Evolutionary conservation across 2,329 filamentous ascomycete species (phyloP).

Genomic region (Corniculantispora saksenae): DNA sequence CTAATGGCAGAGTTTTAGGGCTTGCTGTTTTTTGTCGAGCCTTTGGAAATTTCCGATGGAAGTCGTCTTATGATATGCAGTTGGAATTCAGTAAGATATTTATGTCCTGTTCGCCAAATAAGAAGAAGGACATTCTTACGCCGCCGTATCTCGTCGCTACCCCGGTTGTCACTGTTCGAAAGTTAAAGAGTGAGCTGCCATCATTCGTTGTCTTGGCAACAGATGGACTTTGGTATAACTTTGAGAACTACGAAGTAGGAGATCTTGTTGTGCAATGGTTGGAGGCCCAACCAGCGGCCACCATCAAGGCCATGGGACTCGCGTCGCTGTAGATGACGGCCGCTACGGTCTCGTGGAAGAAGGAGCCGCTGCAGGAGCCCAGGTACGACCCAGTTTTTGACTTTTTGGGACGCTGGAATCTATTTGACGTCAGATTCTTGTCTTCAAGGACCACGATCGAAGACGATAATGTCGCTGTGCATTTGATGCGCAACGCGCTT

Average conservation of each 20-base stretch:
- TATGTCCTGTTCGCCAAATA: too few species aligned
- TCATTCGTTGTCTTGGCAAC: conserved; percentile 97
- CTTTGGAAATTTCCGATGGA: conserved; percentile 90
- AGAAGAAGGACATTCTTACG: conserved; percentile 90
- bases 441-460: conserved; percentile 83
- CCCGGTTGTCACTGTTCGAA: conserved; percentile 89
- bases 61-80: too few species aligned
- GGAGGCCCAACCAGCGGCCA: too few species aligned
- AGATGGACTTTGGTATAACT: conserved; percentile 98
- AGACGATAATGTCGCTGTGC: conserved; percentile 95
- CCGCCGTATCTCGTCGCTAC: conserved; percentile 98
- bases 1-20: conserved; percentile 87
- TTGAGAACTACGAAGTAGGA: conserved; percentile 97
- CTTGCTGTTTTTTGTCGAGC: conserved; percentile 90
- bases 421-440: too few species aligned
- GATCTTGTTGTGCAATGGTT: conserved; percentile 97
- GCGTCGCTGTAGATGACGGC: too few species aligned
- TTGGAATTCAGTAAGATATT: too few species aligned
- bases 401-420: too few species aligned
- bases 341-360: too few species aligned
- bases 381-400: conserved; percentile 77
- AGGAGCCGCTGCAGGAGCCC: conserved; percentile 93
- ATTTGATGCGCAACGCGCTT: conserved; percentile 91
- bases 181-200: conserved; percentile 83
- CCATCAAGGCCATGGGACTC: too few species aligned